Percentiles rank a stretch among this genome's conserved stretches.
phyloP scores from a whole-genome alignment of 1,139 yeast species.

The Saccharomyces hybrid region DNA sequence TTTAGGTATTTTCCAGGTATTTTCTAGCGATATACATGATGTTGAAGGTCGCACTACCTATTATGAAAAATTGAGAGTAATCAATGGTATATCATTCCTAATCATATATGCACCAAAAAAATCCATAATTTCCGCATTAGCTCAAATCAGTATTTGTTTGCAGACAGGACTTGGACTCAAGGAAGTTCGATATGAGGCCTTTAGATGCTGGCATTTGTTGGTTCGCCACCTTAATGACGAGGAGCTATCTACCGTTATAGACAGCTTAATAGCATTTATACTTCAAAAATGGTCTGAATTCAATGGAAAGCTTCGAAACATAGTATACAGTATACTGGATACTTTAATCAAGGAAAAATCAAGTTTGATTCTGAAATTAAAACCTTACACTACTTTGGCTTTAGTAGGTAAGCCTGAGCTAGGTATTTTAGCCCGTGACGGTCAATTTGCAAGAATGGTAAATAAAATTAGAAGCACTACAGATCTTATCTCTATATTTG shows the following conservation, averaged over 20 bases:
- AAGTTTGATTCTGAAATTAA: slow-evolving; percentile 35
- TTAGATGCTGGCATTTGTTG: slow-evolving; percentile 60
- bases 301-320: slow-evolving; percentile 38
- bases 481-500: slow-evolving; percentile 25
- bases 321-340: slow-evolving; percentile 62
- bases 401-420: slow-evolving; percentile 21
- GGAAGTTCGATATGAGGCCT: slow-evolving; percentile 53
- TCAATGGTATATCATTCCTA: slow-evolving; percentile 65
- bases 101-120: slow-evolving; percentile 49
- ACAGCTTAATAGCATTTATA: slow-evolving; percentile 47
- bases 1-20: slow-evolving; percentile 68
- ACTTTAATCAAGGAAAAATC: slow-evolving; percentile 57
- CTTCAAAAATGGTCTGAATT: slow-evolving; percentile 58
- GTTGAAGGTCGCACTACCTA: slow-evolving; percentile 63
- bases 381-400: slow-evolving; percentile 29
- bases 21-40: slow-evolving; percentile 74
- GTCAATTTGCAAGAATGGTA: slow-evolving; percentile 34
- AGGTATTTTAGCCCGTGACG: slow-evolving; percentile 33
- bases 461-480: slow-evolving; percentile 18
- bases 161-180: slow-evolving; percentile 68
- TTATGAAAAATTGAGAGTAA: slow-evolving; percentile 62
- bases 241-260: slow-evolving; percentile 48
- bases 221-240: slow-evolving; percentile 44
- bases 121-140: slow-evolving; percentile 66
- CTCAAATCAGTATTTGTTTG: slow-evolving; percentile 81